These are phyloP conservation scores for Pyrenochaeta sp. DNA, from an alignment of 2,329 filamentous ascomycete species.

Conservation along the genomic window DNA sequence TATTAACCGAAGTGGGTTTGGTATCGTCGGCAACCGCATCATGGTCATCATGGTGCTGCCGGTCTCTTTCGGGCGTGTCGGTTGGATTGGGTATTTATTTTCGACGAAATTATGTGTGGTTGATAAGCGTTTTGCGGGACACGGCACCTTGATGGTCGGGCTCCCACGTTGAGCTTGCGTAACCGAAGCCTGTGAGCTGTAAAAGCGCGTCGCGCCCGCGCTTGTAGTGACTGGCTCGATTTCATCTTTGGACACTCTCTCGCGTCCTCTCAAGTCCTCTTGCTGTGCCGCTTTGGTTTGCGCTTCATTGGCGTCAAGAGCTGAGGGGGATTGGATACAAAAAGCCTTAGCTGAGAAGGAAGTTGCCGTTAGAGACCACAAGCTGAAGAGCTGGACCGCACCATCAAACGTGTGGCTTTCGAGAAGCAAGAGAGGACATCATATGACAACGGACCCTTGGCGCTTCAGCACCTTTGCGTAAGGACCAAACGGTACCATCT, in stretches of 20 bases:
- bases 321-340: neutral
- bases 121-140: slow-evolving; percentile 16
- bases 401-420: neutral
- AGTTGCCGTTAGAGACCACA: neutral
- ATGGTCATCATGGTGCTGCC: slow-evolving; percentile 26
- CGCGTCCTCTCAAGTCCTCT: neutral
- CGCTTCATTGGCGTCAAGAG: neutral
- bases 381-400: neutral
- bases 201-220: slow-evolving; percentile 14
- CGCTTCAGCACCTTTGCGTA: neutral
- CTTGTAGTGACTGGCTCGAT: slow-evolving; percentile 1
- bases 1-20: slow-evolving; percentile 12
- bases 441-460: neutral
- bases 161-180: neutral
- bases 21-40: slow-evolving; percentile 21
- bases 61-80: neutral
- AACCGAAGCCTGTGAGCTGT: slow-evolving; percentile 1
- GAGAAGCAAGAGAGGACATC: neutral
- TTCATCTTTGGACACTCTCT: slow-evolving; percentile 1
- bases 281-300: slow-evolving; percentile 8
- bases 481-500: neutral
- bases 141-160: slow-evolving; percentile 24
- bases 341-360: neutral
- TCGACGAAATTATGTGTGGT: slow-evolving; percentile 9
- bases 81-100: slow-evolving; percentile 13